Evolutionary conservation across 1,284 basidiomycete species (phyloP), one percentile per base, ranked within the genome.

Genomic region (Cystobasidium pallidum): DNA sequence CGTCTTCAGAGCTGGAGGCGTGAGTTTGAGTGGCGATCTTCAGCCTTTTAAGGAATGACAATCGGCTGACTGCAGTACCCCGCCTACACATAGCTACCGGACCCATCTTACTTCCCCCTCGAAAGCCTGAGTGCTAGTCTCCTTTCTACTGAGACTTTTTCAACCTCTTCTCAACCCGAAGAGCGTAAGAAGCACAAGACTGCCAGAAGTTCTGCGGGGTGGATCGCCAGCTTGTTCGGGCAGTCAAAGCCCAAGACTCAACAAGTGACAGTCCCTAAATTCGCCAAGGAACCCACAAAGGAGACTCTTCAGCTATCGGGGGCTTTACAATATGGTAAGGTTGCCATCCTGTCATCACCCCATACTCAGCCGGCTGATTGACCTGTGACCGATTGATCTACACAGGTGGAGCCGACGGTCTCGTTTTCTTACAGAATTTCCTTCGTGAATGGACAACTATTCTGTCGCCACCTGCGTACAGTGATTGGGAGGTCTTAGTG

Each of bases 171-270:
- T 87, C 62, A 43, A 32, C 58, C 43, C 4, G 39, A 49, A 41
- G 45, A 24, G 49, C 61, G 30, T 8, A 59, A 58, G 59, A 55
- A 65, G 62, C 66, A 74, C 66, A 51, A 67, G 1, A 19, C 58
- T 6, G 82, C 84, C 24, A 63, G 76, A 64, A 49, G 62, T 47
- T 21, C 62, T 10, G 32, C 45, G 32, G 36, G 75, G 1, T 89
- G 88, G 88, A 77, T 92, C 26, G 88, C 87, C 84, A 87, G 84
- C 77, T 81, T 91, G 17, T 88, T 92, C 75, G 81, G 84, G 52
- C 62, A 64, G 10, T 68, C 75, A 3, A 81, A 80, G 26, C 83
- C 84, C 65, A 85, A 83, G 76, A 86, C 86, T 1, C 81, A 80
- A 21, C 77, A 82, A 8, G 81, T 91, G 68, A 83, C 82, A 3